These are phyloP conservation scores for Theileria annulata DNA, from an alignment of 169 alveolate species.

Conservation along the genomic window DNA sequence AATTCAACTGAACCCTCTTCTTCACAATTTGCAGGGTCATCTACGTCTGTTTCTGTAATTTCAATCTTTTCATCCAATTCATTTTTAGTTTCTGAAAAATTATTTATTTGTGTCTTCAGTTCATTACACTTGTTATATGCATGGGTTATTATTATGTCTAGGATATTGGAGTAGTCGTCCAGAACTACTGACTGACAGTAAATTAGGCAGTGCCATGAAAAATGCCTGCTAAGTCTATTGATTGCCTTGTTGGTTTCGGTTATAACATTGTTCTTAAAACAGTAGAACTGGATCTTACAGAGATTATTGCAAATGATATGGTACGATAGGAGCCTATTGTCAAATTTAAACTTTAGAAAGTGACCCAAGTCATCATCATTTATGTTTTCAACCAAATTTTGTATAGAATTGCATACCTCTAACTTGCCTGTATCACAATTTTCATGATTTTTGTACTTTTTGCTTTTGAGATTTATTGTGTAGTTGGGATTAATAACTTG, in stretches of 20 bases:
- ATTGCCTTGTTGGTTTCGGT: conserved; percentile 42
- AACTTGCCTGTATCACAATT: neutral
- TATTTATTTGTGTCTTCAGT: neutral
- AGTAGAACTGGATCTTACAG: conserved; percentile 30
- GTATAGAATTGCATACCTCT: neutral
- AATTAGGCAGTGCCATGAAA: conserved; percentile 48
- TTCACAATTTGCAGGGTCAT: neutral
- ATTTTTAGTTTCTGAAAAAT: neutral
- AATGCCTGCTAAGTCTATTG: conserved; percentile 41
- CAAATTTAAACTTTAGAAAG: conserved; percentile 7
- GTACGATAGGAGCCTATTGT: conserved; percentile 11
- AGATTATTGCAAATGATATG: conserved; percentile 46
- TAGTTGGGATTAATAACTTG: neutral
- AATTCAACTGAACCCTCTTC: neutral
- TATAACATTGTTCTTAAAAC: conserved; percentile 36
- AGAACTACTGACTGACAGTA: conserved; percentile 45
- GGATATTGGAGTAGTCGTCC: conserved; percentile 26
- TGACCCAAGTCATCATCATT: neutral
- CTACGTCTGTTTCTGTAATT: neutral
- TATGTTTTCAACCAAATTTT: neutral
- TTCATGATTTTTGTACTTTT: neutral
- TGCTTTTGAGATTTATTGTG: neutral
- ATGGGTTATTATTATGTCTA: conserved; percentile 45
- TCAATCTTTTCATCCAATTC: neutral
- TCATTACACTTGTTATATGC: conserved; percentile 8